Evolutionary conservation across 148 eudicot genomes (phyloP).

Genomic region (Rhododendron kiyosumense): DNA sequence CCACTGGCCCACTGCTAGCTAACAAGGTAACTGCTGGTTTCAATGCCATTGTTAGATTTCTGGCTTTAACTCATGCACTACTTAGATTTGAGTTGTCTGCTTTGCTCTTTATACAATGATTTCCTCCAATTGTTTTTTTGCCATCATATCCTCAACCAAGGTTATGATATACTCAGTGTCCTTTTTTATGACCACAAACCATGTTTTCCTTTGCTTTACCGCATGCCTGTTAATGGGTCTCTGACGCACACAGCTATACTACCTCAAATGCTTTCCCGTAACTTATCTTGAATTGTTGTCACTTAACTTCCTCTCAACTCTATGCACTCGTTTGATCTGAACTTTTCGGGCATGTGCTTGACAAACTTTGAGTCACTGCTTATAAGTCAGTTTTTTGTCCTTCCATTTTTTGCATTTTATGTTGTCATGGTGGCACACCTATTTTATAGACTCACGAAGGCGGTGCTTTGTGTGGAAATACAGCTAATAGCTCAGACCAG

Average conservation of each 20-base stretch:
- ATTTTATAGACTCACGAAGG: not conserved
- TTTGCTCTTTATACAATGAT: not conserved
- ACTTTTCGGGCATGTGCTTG: not conserved
- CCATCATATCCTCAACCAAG: not conserved
- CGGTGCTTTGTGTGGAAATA: constrained; percentile 16
- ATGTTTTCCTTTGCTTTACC: not conserved
- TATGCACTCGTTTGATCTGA: not conserved
- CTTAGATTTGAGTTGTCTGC: not conserved
- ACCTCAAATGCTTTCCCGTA: not conserved
- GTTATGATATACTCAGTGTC: not conserved
- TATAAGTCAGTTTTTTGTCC: not conserved
- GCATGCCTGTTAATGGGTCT: not conserved
- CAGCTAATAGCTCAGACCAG: constrained; percentile 72
- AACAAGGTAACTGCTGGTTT: not conserved
- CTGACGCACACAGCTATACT: not conserved
- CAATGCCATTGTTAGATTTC: not conserved
- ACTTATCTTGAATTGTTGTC: not conserved
- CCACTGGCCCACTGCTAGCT: not conserved
- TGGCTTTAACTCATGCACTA: not conserved
- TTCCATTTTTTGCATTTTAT: not conserved
- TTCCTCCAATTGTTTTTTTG: not conserved
- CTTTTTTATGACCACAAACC: not conserved
- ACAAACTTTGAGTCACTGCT: not conserved
- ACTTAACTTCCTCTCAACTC: not conserved
- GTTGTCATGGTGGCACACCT: not conserved